Base-by-base conservation (phyloP, 345 rosid genomes). In the Aquilaria yunnanensis region DNA sequence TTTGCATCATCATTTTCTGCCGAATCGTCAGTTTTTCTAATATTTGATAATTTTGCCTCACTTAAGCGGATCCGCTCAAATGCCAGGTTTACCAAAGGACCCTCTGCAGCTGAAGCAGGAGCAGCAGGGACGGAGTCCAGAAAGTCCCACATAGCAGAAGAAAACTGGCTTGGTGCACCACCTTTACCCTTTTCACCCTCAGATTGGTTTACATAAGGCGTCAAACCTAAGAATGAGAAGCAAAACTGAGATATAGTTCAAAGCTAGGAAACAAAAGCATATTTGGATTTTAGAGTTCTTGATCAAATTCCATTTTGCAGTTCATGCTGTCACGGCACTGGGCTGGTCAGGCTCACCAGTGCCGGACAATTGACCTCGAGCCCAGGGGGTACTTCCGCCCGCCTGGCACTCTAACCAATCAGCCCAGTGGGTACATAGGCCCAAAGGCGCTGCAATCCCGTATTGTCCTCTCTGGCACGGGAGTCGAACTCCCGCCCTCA, bases 81-180 rank as follows among this genome's bases (percentile, higher is more conserved):
- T 56, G 92, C 88, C 31, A 79, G 80, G 56, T 78, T 87, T 13
- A 82, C 86, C 52, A 89, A 70, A 14, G 88, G 83, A 48, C 1
- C 78, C 83, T 93, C 97, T 1, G 92, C 62, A 37, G 98, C 98
- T 29, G 85, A 81, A 30, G 97, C 98, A 2, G 98, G 98, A 50
- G 77, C 74, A 3, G 96, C 58, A 30, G 97, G 98, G 71, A 93
- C 84, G 0, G 97, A 84, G 53, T 93, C 98, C 67, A 93, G 81
- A 69, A 86, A 83, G 14, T 72, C n/a, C 97, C 97, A 89, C 68
- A 93, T 1, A 29, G 82, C 72, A 46, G 90, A 87, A 65, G 97
- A 77, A 60, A 87, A 51, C 83, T 75, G 64, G 68, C 88, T 76
- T 31, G 76, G 45, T 65, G 73, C 68, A 37, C 10, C 78, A 46